Evolutionary conservation across 257 asterid genomes (phyloP), one percentile per base, ranked within the genome.

Genomic region (Solanum bulbocastanum): DNA sequence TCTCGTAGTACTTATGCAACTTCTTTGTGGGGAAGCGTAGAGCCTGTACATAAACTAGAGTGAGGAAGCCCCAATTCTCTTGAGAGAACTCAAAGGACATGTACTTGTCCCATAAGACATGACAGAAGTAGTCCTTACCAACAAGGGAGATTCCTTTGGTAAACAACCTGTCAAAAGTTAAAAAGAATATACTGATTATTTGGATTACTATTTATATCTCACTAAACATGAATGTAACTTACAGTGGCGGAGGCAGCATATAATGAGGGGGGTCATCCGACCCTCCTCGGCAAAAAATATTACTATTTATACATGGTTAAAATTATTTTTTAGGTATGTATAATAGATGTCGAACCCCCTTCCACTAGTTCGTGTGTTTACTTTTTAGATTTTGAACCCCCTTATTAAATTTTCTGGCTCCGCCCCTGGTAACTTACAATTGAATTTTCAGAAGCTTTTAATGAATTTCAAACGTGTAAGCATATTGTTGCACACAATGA

Each of bases 81-180:
- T 89, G 95, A 87, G 87, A 88, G 87, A 91, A 93, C 90, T 95
- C 98, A 92, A 91, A 95, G 89, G 92, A 92, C 92, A 96, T 87
- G 94, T 96, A 96, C 88, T 90, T 93, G 92, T 94, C 98, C 99
- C 99, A 96, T 62, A 96, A 87, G 82, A 88, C 93, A 88, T 94
- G 98, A 90, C 95, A 94, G 89, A 88, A 89, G 92, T 95, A 96
- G 92, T 94, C 98, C 87, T 90, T 96, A 87, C 94, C 98, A 81
- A 96, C 98, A 92, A 91, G 94, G 75, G 96, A 89, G 71, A 94
- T 25, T 87, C 95, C 98, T 90, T 95, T 94, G 89, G 90, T 89
- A 91, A 95, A 95, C 87, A 96, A 92, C 91, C 99, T 96, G 95
- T 18, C 71, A 82, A 49, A 81, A 49, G 69, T 82, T 82, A 32